phyloP scores from a whole-genome alignment of 345 rosid species.

The Dipteronia dyeriana region DNA sequence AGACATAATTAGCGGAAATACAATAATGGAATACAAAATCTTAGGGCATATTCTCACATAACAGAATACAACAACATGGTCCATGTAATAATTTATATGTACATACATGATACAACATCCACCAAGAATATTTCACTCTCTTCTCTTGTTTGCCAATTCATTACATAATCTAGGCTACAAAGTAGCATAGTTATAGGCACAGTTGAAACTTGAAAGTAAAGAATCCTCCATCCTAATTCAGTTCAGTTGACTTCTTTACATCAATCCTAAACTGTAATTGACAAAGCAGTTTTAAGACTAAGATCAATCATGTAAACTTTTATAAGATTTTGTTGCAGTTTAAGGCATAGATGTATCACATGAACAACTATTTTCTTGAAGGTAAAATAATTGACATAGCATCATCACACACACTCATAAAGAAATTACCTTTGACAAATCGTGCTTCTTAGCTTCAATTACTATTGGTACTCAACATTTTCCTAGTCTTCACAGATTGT shows the following conservation, averaged over 20 bases:
- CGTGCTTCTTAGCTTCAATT: constrained; percentile 49
- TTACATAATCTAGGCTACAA: too few species aligned
- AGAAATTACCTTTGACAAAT: constrained; percentile 54
- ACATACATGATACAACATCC: background rate
- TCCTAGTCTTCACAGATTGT: constrained; percentile 82
- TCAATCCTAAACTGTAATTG: too few species aligned
- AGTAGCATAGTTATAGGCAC: too few species aligned
- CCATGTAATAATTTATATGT: background rate
- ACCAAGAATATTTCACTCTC: too few species aligned
- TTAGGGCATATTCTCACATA: background rate
- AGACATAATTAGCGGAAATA: background rate
- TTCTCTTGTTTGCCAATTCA: constrained; percentile 29
- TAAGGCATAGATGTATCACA: too few species aligned
- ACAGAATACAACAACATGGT: background rate
- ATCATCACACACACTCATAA: constrained; percentile 39
- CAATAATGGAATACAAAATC: background rate
- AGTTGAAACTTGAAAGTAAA: constrained; percentile 40
- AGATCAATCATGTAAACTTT: background rate
- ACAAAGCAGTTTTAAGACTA: too few species aligned
- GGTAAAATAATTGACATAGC: too few species aligned
- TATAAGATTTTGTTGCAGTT: background rate
- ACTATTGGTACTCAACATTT: constrained; percentile 56
- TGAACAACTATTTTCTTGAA: background rate
- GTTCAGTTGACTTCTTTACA: too few species aligned
- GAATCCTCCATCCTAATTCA: too few species aligned